Base-by-base conservation (phyloP, 1,284 basidiomycete genomes). In the Microbotryum saponariae region DNA sequence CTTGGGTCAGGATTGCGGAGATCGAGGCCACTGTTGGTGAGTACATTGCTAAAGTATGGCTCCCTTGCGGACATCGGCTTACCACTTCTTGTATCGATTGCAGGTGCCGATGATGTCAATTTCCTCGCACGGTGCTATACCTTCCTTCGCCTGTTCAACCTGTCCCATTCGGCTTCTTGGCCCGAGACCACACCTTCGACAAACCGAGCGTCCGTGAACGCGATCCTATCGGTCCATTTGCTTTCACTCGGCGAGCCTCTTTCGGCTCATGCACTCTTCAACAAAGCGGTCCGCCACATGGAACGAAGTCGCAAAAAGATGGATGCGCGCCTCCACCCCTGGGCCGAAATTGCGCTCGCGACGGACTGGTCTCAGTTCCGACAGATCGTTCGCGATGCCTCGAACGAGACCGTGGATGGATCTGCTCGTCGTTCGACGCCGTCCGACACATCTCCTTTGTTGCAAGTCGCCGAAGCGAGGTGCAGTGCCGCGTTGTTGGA, bases 1-100 rank as follows among this genome's bases (percentile, higher is more conserved):
- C 61, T 0, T 71, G 70, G 70, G 61, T 66, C 18, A 59, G 67
- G 46, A 62, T 70, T 25, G 69, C 69, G 1, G 69, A 71, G 53
- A 69, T 70, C 10, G 69, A 71, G 51, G 61, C 63, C 37, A 67
- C 59, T 16, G 54, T 65, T 42, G 62, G 69, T 64, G 44, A 54
- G 65, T 62, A 42, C 12, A 42, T 31, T 10, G 37, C 37, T 42
- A 6, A 16, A 18, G 16, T 42, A 1, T 6, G 1, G 27, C 31
- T 5, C 53, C 53, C 45, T 33, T 56, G 45, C 18, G 29, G 23
- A 37, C 42, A n/a, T 14, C 21, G 23, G 27, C 21, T 54, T 29
- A 50, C n/a, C 20, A n/a, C 7, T 23, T 14, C 1, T 45, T 21
- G 47, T 6, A 27, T 61, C 12, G 31, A 51, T n/a, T 3, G 9